Base-by-base conservation (phyloP, 2,329 filamentous ascomycete species). In the Fusarium secorum region DNA sequence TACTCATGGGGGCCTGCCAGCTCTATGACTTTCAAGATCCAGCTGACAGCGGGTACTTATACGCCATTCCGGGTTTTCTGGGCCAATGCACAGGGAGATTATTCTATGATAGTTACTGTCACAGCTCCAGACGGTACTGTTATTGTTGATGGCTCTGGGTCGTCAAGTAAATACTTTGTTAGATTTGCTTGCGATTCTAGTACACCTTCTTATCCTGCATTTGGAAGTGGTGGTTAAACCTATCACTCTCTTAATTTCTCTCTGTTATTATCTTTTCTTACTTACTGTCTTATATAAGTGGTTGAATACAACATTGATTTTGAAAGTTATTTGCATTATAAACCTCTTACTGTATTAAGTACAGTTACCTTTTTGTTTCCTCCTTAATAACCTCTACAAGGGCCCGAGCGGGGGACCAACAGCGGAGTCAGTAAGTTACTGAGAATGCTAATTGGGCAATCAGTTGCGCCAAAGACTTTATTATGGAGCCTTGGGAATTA, bases 101-200 rank as follows among this genome's bases (percentile, higher is more conserved):
- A 58, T 10, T 52, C 44, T 7, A 58, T 58, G 55, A 32, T 52
- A 3, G 4, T 58, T 1, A 58, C 55, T 24, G 44, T 58, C 7
- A 58, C 44, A 39, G 55, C 44, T 52, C 55, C 55, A 7, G 55
- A 58, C 17, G 55, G 55, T 17, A 58, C 55, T 30, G 55, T 58
- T 2, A 58, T 58, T 3, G 44, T 58, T 8, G n/a, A 58, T 32
- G 26, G 33, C n/a, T 52, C 55, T 52, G 55, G 55, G 2, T 58
- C 55, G 1, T 52, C 44, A 1, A 58, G 44, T 17, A 24, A 52
- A 38, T 58, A 58, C 55, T 53, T 58, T 39, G 26, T 58, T 14
- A 52, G 55, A n/a, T 58, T 26, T 38, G 55, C 55, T 52, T 58
- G 55, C 10, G 55, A 58, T 7, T 36, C 30, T 22, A 52, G 13